Evolutionary conservation across 192 early-diverging fungal species (phyloP), one percentile per base, ranked within the genome.

Genomic region (Rhizophagus clarus): DNA sequence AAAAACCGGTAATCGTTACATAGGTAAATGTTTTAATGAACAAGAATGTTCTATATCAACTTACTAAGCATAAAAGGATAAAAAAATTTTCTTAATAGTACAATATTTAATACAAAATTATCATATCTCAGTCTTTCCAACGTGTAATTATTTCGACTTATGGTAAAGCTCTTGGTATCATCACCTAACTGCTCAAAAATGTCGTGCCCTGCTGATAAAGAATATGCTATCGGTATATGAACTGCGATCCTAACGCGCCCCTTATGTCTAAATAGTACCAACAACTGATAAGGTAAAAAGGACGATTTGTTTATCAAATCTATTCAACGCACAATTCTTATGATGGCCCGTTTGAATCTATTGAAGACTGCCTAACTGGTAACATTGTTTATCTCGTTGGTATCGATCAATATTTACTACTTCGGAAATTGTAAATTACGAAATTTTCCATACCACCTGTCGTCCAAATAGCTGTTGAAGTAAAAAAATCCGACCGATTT

Each of bases 391-490:
- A 96, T 91, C 94, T 99, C 82, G 96, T 98, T 84, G 98, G 98
- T 91, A 92, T 99, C 79, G 98, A 99, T 87, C 96, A 98, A 91
- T 99, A 95, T 93, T 89, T 99, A 96, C 96, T 81, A 98, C 98
- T 79, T 93, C 90, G 40, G 97, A 97, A 64, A 88, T 88, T 81
- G 96, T 95, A 93, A 90, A 96, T 99, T 89, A 98, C 98, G 98
- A 97, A 97, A 92, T 99, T 98, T 94, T 97, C 96, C 66, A 96
- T 98, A 82, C 97, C 98, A 34, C 98, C 98, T 82, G 97, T 98
- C 90, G 96, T 99, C 74, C 91, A 92, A 85, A 92, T 98, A 71
- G 96, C 98, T 80, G 98, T 99, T 83, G 96, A 97, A 71, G 91
- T 92, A 89, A 97, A 97, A n/a, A 94, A 97, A 98, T 91, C 90